Conservation (phyloP, 2,329 filamentous ascomycete species). For the Fusarium circinatum region DNA sequence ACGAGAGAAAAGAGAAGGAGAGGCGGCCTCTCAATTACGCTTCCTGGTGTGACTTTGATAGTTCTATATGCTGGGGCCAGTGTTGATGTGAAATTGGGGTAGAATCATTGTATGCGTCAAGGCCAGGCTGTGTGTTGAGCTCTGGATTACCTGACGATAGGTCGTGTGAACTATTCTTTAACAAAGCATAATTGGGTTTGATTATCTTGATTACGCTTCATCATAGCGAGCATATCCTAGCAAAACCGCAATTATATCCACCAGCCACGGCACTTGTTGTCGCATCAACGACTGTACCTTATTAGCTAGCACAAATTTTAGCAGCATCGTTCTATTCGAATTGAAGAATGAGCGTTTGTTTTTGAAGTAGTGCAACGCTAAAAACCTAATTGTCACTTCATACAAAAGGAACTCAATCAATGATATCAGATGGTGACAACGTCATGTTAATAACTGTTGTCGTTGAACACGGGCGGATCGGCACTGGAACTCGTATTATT, state of each 20-base stretch:
- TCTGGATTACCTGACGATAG: not conserved
- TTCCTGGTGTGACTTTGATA: not conserved
- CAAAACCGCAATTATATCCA: not conserved
- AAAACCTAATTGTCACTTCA: not conserved
- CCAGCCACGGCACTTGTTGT: not conserved
- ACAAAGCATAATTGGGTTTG: not conserved
- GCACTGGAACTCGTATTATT: not conserved
- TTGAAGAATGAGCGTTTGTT: not conserved
- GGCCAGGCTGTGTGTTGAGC: not conserved
- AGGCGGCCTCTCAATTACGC: not conserved
- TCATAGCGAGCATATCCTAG: not conserved
- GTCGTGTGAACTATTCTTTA: not conserved
- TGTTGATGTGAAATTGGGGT: no score
- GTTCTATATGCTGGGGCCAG: not conserved
- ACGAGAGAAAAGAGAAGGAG: constrained; percentile 2
- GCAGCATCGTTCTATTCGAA: not conserved
- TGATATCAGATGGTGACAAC: not conserved
- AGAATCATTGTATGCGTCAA: no score
- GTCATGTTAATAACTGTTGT: not conserved
- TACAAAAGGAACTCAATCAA: not conserved
- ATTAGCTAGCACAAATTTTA: not conserved
- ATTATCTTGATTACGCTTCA: not conserved
- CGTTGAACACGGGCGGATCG: constrained; percentile 1
- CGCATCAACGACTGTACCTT: not conserved
- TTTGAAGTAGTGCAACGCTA: no score